Evolutionary conservation across 495 filamentous ascomycete genomes (phyloP).

Genomic region (Penicillium atrosanguineum): DNA sequence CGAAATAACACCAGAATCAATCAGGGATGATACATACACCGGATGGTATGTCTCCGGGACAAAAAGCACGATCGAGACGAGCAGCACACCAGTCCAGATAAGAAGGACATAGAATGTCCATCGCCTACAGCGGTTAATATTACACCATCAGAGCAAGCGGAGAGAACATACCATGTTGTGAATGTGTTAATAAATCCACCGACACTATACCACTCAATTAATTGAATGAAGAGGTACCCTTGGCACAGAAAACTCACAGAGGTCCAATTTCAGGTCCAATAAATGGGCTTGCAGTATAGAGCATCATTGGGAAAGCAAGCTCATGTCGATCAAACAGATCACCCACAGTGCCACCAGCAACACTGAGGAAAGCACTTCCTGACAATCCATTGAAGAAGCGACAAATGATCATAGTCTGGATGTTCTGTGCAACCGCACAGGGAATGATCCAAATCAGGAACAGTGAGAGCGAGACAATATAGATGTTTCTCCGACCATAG

Average conservation of each 20-base stretch:
- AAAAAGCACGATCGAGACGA: slow-evolving; percentile 62
- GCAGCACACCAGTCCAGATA: slow-evolving; percentile 70
- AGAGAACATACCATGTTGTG: slow-evolving; percentile 58
- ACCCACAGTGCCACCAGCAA: slow-evolving; percentile 87
- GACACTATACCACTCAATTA: slow-evolving; percentile 21
- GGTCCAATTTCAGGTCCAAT: slow-evolving; percentile 57
- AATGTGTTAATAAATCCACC: slow-evolving; percentile 78
- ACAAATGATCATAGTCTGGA: slow-evolving; percentile 74
- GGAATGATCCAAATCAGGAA: slow-evolving; percentile 89
- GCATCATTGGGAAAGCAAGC: slow-evolving; percentile 74
- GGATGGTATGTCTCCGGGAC: slow-evolving; percentile 93
- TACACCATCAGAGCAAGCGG: background rate
- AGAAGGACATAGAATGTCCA: slow-evolving; percentile 89
- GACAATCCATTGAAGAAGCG: slow-evolving; percentile 85
- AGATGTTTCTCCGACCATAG: slow-evolving; percentile 84
- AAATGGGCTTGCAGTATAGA: slow-evolving; percentile 78
- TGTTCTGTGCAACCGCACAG: slow-evolving; percentile 80
- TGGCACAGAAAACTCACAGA: slow-evolving; percentile 32
- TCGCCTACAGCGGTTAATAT: slow-evolving; percentile 44
- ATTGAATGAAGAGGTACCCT: slow-evolving; percentile 38
- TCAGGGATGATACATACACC: slow-evolving; percentile 37
- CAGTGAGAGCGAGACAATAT: slow-evolving; percentile 70
- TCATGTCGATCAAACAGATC: slow-evolving; percentile 79
- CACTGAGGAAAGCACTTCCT: slow-evolving; percentile 83
- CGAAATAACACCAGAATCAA: background rate